Percentiles rank a stretch among this genome's conserved stretches.
These are phyloP conservation scores for Apostasia ramifera DNA, from an alignment of 106 monocot species.

Conservation along the genomic window DNA sequence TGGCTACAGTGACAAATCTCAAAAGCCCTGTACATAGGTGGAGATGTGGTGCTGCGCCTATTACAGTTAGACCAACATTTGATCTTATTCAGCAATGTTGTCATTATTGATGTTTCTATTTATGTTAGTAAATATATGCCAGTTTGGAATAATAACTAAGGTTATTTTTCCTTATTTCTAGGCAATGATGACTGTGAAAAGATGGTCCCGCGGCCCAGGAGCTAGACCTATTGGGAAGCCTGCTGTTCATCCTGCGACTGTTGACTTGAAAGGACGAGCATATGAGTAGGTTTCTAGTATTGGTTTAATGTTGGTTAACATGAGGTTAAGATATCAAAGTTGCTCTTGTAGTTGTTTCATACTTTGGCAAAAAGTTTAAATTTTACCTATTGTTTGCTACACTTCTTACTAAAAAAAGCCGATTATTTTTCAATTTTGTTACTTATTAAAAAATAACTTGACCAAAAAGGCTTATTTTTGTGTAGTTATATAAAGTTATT, in stretches of 20 bases:
- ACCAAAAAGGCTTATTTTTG: no score
- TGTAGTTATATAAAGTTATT: no score
- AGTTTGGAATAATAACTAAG: not conserved
- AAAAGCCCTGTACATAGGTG: constrained; percentile 78
- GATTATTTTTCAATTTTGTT: not conserved
- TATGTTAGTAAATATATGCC: not conserved
- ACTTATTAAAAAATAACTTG: not conserved
- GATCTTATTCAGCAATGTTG: not conserved
- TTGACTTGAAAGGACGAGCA: constrained; percentile 84
- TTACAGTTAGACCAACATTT: constrained; percentile 38
- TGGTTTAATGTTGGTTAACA: not conserved
- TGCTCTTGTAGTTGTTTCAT: not conserved
- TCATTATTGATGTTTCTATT: no score
- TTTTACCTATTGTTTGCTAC: no score
- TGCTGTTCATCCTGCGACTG: constrained; percentile 64
- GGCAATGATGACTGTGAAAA: constrained; percentile 91
- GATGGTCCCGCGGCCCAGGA: constrained; percentile 64
- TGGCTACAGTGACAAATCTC: constrained; percentile 84
- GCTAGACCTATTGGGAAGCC: constrained; percentile 62
- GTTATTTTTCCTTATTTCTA: constrained; percentile 14
- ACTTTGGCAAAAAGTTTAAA: no score
- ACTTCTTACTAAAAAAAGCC: no score
- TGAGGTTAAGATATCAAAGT: no score
- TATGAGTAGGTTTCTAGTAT: constrained; percentile 54
- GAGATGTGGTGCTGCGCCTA: constrained; percentile 87